Evolutionary conservation across 768 basidiomycete species (phyloP).

Genomic region (Phanerodontia chrysosporium): DNA sequence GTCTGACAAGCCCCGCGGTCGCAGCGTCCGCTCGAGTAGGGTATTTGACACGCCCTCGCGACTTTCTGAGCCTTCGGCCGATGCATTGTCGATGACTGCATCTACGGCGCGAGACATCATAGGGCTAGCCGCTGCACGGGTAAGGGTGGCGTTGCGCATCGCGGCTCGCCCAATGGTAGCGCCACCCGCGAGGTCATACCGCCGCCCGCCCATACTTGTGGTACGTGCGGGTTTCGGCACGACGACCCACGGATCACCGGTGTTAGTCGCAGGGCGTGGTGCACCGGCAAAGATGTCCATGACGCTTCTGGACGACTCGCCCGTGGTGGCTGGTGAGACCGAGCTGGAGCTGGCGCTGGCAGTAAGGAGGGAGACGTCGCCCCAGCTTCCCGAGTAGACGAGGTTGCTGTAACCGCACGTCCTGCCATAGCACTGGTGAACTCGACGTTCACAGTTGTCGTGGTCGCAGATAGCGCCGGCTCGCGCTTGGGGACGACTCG

Average conservation of each 20-base stretch:
- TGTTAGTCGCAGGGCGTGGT: constrained; percentile 37
- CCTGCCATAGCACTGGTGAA: constrained; percentile 73
- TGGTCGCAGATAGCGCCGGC: constrained; percentile 81
- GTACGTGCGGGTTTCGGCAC: constrained; percentile 34
- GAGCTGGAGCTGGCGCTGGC: constrained; percentile 9
- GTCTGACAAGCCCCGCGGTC: constrained; percentile 82
- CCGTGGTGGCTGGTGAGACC: constrained; percentile 10
- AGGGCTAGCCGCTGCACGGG: constrained; percentile 12
- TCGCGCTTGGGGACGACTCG: constrained; percentile 73
- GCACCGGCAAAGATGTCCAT: constrained; percentile 95
- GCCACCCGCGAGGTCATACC: constrained; percentile 2
- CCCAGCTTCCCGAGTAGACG: constrained; percentile 15
- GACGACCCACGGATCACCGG: constrained; percentile 71
- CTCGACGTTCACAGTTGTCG: constrained; percentile 94
- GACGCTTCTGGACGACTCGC: constrained; percentile 34
- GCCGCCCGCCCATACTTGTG: background rate
- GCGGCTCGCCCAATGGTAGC: constrained; percentile 22
- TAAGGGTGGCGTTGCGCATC: constrained; percentile 20
- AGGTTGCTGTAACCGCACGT: constrained; percentile 46
- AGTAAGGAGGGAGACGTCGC: background rate
- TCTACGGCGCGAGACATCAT: constrained; percentile 67
- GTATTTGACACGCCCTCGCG: constrained; percentile 28
- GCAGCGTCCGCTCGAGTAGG: constrained; percentile 63
- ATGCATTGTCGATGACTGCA: constrained; percentile 65
- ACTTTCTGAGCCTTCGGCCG: constrained; percentile 37